Evolutionary conservation across 73 alveolate species (phyloP).

Genomic region (Tetrahymena elliotti): DNA sequence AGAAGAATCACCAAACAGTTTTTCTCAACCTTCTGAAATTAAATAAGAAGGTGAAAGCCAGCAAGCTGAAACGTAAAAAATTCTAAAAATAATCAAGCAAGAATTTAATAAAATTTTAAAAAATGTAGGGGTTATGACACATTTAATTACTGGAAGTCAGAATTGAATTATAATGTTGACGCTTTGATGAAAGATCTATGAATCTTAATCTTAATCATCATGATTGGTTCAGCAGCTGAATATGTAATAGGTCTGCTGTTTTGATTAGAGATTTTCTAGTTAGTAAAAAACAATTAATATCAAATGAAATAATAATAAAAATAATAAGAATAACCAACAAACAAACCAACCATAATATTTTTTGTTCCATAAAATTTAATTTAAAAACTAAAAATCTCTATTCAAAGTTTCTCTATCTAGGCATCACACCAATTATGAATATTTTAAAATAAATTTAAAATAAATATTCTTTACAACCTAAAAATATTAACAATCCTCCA

Average conservation of each 20-base stretch:
- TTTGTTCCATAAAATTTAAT: background rate
- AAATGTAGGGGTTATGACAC: background rate
- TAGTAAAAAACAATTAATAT: background rate
- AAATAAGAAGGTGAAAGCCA: background rate
- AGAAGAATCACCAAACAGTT: background rate
- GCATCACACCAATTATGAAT: conserved; percentile 1
- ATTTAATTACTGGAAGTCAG: background rate
- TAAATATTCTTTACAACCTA: background rate
- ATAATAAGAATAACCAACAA: background rate
- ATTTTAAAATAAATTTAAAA: background rate
- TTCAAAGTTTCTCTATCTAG: background rate
- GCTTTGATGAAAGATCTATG: background rate
- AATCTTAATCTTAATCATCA: background rate
- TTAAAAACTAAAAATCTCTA: background rate
- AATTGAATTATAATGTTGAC: background rate
- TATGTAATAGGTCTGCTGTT: background rate
- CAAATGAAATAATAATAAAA: background rate
- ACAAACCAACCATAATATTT: background rate
- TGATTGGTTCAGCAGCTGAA: background rate
- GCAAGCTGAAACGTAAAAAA: background rate
- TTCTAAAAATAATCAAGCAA: background rate
- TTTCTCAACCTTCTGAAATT: background rate
- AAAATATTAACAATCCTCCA: background rate
- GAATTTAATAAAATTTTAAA: background rate
- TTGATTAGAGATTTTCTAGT: background rate